Evolutionary conservation across 2,329 filamentous ascomycete species (phyloP).

Genomic region (Epichloe gansuensis): DNA sequence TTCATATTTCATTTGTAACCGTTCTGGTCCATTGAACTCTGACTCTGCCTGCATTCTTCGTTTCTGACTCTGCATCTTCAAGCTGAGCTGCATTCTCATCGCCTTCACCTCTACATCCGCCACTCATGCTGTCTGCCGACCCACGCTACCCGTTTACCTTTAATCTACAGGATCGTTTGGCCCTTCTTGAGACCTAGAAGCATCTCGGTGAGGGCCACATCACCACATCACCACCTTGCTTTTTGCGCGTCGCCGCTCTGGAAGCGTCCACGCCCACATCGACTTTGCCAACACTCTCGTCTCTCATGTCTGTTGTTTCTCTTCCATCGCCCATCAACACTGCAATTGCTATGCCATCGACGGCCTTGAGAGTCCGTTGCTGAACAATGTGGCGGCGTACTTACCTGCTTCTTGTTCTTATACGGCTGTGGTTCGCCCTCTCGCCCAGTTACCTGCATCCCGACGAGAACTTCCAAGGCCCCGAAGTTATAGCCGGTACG

Average conservation of each 20-base stretch:
- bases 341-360: conserved; percentile 15
- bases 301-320: conserved; percentile 9
- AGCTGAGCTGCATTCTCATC: neutral
- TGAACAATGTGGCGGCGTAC: conserved; percentile 74
- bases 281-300: conserved; percentile 3
- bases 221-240: neutral
- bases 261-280: conserved; percentile 2
- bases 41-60: neutral
- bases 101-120: neutral
- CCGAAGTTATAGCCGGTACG: conserved; percentile 91
- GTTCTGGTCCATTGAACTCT: neutral
- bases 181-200: neutral
- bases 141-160: neutral
- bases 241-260: conserved; percentile 5
- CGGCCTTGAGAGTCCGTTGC: conserved; percentile 5
- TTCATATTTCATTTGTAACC: neutral
- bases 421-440: conserved; percentile 87
- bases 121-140: neutral
- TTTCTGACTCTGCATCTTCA: neutral
- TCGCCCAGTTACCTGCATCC: conserved; percentile 95
- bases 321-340: conserved; percentile 8
- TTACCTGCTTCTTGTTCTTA: conserved; percentile 71
- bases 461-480: conserved; percentile 97
- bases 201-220: neutral
- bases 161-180: neutral